Base-by-base conservation (phyloP, 2,329 filamentous ascomycete species). In the Aspergillus sp. region DNA sequence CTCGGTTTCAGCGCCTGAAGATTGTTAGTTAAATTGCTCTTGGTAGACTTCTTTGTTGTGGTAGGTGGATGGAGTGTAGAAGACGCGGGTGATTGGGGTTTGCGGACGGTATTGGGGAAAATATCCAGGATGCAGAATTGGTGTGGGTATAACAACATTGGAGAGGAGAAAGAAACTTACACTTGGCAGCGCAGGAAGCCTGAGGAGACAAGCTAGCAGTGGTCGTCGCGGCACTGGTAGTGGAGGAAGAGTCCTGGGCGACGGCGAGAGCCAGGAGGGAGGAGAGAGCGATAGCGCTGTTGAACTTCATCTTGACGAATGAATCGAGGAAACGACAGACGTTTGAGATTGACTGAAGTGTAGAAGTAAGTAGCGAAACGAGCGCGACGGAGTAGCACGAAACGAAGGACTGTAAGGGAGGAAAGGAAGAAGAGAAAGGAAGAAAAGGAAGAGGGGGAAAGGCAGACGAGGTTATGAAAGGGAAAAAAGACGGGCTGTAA, bases 191-290 rank as follows among this genome's bases (percentile, higher is more conserved):
- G 62, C 78, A 80, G 43, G 65, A 69, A 30, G 64, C 70, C 67
- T 73, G 67, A 41, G 73, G 72, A 60, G 67, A 67, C 56, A 74
- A 73, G 66, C 70, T 73, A 32, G 63, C 63, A 41, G 77, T 74
- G 39, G 73, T 67, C 38, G 74, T 67, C 10, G 75, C 67, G 23
- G 69, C 54, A 19, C 65, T 62, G 10, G 70, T 57, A 45, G 68
- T 70, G 55, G 68, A 63, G 52, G 65, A 67, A 38, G 65, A 62
- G 47, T 61, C 59, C 66, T 81, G 76, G 59, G 81, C 80, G 57
- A 78, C 73, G 52, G 72, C 80, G 66, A 80, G 70, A 65, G 76
- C 78, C 65, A 78, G 70, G 63, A 85, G 74, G 62, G 79, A 74
- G 60, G 76, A 73, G 63, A 83, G 66, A 65, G 80, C 72, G 65